phyloP scores from a whole-genome alignment of 2,329 filamentous ascomycete genomes.

The Tricladium varicosporioides region DNA sequence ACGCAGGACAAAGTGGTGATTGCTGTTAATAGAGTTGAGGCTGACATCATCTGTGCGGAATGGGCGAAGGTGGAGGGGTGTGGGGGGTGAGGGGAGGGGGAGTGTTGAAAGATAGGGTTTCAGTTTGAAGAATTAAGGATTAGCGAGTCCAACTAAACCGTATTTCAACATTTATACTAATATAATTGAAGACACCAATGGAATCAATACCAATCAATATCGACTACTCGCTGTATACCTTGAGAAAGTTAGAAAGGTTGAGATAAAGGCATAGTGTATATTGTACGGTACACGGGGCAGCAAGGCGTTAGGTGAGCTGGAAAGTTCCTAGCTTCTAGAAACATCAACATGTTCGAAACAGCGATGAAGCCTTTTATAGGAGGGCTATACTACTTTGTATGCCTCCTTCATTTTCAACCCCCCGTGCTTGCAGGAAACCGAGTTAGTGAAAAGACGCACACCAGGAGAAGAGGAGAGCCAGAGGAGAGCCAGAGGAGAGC shows the following conservation, averaged over 20 bases:
- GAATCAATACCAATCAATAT: not conserved
- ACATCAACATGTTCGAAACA: conserved; percentile 13
- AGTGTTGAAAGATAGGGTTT: no score
- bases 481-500: not conserved
- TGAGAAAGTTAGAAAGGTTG: not conserved
- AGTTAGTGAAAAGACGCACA: no score
- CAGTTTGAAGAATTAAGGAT: no score
- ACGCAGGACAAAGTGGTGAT: conserved; percentile 12
- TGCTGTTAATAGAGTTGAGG: conserved; percentile 9
- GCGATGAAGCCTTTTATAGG: conserved; percentile 16
- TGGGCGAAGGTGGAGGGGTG: conserved; percentile 7
- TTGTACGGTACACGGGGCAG: not conserved
- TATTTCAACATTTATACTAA: no score
- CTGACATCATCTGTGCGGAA: not conserved
- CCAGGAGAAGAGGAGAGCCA: not conserved
- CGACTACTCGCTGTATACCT: conserved; percentile 2
- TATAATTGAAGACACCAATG: not conserved
- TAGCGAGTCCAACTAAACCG: no score
- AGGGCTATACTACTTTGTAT: conserved; percentile 19
- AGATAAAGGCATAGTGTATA: not conserved
- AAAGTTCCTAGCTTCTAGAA: not conserved
- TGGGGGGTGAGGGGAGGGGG: conserved; percentile 3
- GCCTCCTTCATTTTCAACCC: not conserved
- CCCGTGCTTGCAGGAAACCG: no score
- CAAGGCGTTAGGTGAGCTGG: not conserved